phyloP scores from a whole-genome alignment of 495 filamentous ascomycete genomes.

The Penicillium soppii region DNA sequence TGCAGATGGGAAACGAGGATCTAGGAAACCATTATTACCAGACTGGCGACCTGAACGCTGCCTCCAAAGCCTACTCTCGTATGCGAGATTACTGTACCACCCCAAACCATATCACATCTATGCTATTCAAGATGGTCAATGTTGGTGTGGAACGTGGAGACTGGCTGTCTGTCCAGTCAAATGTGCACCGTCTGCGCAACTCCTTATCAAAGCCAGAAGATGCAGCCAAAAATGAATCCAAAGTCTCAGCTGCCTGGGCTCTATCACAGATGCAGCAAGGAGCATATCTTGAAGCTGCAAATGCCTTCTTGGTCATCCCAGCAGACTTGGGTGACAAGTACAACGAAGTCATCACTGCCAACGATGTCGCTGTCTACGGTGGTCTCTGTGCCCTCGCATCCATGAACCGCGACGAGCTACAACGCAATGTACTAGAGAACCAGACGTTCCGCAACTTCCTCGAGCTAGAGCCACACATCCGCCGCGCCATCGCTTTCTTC shows the following conservation, averaged over 20 bases:
- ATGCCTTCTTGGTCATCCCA: slow-evolving; percentile 62
- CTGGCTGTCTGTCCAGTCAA: slow-evolving; percentile 64
- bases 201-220: slow-evolving; percentile 59
- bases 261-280: slow-evolving; percentile 66
- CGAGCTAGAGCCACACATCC: slow-evolving; percentile 91
- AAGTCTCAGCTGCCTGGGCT: slow-evolving; percentile 65
- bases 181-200: slow-evolving; percentile 64
- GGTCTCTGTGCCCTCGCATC: slow-evolving; percentile 87
- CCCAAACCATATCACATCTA: slow-evolving; percentile 66
- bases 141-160: slow-evolving; percentile 66
- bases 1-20: slow-evolving; percentile 76
- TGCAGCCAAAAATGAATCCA: slow-evolving; percentile 59
- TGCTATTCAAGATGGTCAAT: slow-evolving; percentile 67
- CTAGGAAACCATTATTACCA: slow-evolving; percentile 66
- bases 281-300: slow-evolving; percentile 71
- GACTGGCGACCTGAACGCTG: slow-evolving; percentile 59
- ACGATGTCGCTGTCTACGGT: slow-evolving; percentile 91
- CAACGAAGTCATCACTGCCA: slow-evolving; percentile 73
- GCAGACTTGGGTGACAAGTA: slow-evolving; percentile 54
- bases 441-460: slow-evolving; percentile 79
- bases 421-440: slow-evolving; percentile 75
- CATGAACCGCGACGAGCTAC: slow-evolving; percentile 77
- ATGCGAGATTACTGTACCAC: slow-evolving; percentile 77
- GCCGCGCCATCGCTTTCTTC: slow-evolving; percentile 85
- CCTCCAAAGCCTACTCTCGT: slow-evolving; percentile 65